phyloP scores from a whole-genome alignment of 495 filamentous ascomycete species.

The Xylaria acuta region DNA sequence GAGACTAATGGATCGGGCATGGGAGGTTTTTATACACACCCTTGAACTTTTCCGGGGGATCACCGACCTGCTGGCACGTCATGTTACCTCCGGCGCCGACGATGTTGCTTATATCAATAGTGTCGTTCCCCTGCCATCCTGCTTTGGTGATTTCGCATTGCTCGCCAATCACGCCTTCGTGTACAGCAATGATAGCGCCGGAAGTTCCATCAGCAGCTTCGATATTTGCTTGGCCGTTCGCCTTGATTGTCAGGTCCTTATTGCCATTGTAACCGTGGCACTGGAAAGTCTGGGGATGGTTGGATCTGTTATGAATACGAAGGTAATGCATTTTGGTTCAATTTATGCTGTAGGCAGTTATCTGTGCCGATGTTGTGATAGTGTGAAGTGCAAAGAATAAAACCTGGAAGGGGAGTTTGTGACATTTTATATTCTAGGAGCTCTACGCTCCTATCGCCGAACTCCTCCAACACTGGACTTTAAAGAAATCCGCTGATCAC shows the following conservation, averaged over 20 bases:
- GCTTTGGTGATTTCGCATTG: slow-evolving; percentile 51
- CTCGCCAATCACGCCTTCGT: slow-evolving; percentile 48
- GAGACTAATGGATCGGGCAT: not conserved
- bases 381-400: not conserved
- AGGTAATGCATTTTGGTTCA: slow-evolving; percentile 38
- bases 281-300: slow-evolving; percentile 45
- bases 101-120: slow-evolving; percentile 51
- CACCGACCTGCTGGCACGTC: slow-evolving; percentile 49
- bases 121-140: slow-evolving; percentile 48
- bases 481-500: not conserved
- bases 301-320: slow-evolving; percentile 44
- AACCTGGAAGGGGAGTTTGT: not conserved
- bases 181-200: slow-evolving; percentile 48
- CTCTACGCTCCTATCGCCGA: not conserved
- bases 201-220: slow-evolving; percentile 42
- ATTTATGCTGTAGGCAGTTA: slow-evolving; percentile 13
- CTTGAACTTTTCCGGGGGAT: slow-evolving; percentile 43
- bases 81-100: slow-evolving; percentile 50
- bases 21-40: slow-evolving; percentile 21
- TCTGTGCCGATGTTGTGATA: not conserved
- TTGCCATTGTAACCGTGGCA: slow-evolving; percentile 47
- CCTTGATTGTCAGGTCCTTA: slow-evolving; percentile 40
- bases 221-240: slow-evolving; percentile 34
- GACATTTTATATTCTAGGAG: not conserved
- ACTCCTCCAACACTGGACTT: not conserved